phyloP scores from a whole-genome alignment of 148 eudicot species.

The Vaccinium darrowii region DNA sequence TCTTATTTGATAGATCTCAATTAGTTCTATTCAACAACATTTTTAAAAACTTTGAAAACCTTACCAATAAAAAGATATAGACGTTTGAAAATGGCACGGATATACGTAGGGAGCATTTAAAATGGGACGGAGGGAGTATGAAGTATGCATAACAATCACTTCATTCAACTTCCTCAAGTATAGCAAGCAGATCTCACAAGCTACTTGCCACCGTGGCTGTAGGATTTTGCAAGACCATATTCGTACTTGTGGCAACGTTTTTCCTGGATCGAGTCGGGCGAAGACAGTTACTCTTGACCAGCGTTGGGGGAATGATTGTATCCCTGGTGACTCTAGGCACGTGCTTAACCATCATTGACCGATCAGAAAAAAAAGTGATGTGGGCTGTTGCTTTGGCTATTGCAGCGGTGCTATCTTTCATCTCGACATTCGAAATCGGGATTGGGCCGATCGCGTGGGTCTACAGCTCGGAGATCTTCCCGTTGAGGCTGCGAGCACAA shows the following conservation, averaged over 20 bases:
- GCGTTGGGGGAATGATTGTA: constrained; percentile 35
- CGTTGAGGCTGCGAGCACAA: constrained; percentile 49
- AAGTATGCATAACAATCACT: background rate
- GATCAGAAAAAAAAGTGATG: constrained; percentile 20
- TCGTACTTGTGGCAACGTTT: constrained; percentile 31
- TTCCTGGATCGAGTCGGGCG: constrained; percentile 32
- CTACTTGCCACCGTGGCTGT: constrained; percentile 36
- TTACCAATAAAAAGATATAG: too few relatives aligned
- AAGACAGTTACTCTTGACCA: constrained; percentile 24
- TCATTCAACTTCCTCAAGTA: constrained; percentile 20
- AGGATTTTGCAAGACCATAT: constrained; percentile 29
- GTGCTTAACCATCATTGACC: constrained; percentile 51
- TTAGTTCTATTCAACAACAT: too few relatives aligned
- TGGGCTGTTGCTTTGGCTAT: constrained; percentile 32
- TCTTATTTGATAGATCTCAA: too few relatives aligned
- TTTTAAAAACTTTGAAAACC: too few relatives aligned
- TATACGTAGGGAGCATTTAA: too few relatives aligned
- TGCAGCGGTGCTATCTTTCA: constrained; percentile 33
- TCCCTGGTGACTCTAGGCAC: constrained; percentile 35
- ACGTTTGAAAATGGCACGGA: too few relatives aligned
- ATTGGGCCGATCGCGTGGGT: constrained; percentile 81
- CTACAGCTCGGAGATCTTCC: constrained; percentile 75
- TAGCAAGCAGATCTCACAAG: constrained; percentile 6
- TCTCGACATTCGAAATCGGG: constrained; percentile 65
- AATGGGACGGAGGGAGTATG: too few relatives aligned